Evolutionary conservation across 768 basidiomycete genomes (phyloP), one percentile per base, ranked within the genome.

Genomic region (Suillus discolor): DNA sequence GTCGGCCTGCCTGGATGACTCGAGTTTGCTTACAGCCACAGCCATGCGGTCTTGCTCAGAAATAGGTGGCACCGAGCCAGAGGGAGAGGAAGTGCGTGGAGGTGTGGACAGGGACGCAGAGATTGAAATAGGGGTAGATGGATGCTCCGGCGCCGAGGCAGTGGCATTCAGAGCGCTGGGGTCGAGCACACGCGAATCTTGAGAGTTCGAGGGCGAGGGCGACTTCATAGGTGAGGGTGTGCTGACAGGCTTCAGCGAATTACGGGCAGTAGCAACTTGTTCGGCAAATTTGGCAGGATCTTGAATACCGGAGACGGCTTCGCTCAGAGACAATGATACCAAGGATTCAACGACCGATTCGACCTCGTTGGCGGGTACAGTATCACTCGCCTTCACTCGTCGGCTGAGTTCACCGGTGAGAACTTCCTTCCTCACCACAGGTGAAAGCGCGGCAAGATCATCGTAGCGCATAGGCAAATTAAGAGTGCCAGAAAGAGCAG

Each of bases 61-160:
- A 31, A 77, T 75, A 4, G 87, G 87, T 1, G 90, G 86, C 62
- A 84, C 74, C 20, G 86, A 85, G 45, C 84, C 84, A 20, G 86
- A 82, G 6, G 92, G 93, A 2, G 93, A 94, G 6, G 92, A 92
- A 0, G 93, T 93, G 18, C 93, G 87, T 15, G 93, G 91, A 3
- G 93, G 92, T 0, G 91, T 92, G 39, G 89, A 88, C n/a, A 91
- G 74, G 0, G 90, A 89, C 0, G 88, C 86, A 65, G 87, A 87
- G 65, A 92, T 82, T 1, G 93, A 94, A 15, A 94, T 86, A 1
- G 93, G 93, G 0, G 93, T 94, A 8, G 90, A 92, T 0, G 93
- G 93, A 67, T 94, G 93, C 72, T 95, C 93, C 0, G 93, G 93
- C n/a, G 93, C 93, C 59, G 91, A 92, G 3, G 93, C 93, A 4